These are phyloP conservation scores for Castanea mollissima DNA, from an alignment of 306 rosid genomes.

Conservation along the genomic window DNA sequence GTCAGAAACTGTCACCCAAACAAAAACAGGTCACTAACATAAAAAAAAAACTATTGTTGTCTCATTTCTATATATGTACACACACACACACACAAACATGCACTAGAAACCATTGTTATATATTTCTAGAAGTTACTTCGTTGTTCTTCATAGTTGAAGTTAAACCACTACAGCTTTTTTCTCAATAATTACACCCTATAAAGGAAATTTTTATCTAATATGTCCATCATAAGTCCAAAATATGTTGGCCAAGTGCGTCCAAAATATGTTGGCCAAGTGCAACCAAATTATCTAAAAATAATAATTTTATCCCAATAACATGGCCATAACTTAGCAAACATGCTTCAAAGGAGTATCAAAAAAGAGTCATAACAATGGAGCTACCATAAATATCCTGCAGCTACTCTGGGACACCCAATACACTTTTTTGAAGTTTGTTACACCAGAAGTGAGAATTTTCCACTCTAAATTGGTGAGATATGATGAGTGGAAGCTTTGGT, in stretches of 20 bases:
- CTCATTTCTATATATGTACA: neutral
- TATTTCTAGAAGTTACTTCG: neutral
- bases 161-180: neutral
- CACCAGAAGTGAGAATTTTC: neutral
- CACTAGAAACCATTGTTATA: neutral
- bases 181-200: neutral
- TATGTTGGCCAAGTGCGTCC: too few species aligned
- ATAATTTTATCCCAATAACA: neutral
- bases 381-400: neutral
- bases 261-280: too few species aligned
- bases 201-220: neutral
- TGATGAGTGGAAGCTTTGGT: neutral
- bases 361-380: neutral
- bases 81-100: too few species aligned
- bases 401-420: neutral
- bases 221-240: too few species aligned
- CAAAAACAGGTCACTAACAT: neutral
- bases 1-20: neutral
- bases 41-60: neutral
- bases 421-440: too few species aligned
- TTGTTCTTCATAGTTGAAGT: neutral
- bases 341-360: neutral
- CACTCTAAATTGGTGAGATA: neutral
- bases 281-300: too few species aligned
- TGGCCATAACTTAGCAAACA: neutral